Evolutionary conservation across 495 filamentous ascomycete genomes (phyloP).

Genomic region (Elaphomyces granulatus): DNA sequence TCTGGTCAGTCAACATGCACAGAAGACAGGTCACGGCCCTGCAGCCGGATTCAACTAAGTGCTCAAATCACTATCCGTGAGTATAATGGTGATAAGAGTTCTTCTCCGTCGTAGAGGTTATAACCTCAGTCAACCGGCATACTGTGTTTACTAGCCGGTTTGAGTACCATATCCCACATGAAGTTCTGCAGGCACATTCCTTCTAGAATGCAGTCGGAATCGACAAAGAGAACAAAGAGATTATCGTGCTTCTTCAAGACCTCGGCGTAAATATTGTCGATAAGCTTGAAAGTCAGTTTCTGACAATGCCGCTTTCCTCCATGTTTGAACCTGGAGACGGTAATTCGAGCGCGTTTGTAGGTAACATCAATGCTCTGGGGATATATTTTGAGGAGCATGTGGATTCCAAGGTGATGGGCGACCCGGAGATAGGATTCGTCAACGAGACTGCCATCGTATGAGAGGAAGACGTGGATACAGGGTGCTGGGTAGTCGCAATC

Average conservation of each 20-base stretch:
- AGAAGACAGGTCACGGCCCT: conserved; percentile 92
- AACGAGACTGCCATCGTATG: conserved; percentile 81
- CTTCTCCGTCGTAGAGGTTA: conserved; percentile 84
- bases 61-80: conserved; percentile 93
- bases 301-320: conserved; percentile 92
- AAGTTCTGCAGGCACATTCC: conserved; percentile 91
- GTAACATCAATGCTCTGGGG: conserved; percentile 83
- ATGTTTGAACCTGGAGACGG: conserved; percentile 84
- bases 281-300: conserved; percentile 86
- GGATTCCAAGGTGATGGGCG: conserved; percentile 75
- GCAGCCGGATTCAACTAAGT: conserved; percentile 93
- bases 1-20: conserved; percentile 92
- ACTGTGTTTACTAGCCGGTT: conserved; percentile 79
- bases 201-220: conserved; percentile 95
- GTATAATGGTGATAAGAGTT: conserved; percentile 84
- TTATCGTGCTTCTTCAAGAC: conserved; percentile 85
- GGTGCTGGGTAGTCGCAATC: conserved; percentile 88
- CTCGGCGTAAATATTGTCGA: conserved; percentile 82
- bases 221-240: conserved; percentile 92
- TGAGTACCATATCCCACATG: conserved; percentile 97
- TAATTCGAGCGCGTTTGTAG: conserved; percentile 72
- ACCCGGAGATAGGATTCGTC: conserved; percentile 85
- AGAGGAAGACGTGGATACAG: conserved; percentile 92
- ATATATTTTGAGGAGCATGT: conserved; percentile 59
- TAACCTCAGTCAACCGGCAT: conserved; percentile 99